These are phyloP conservation scores for Blastomyces parvus DNA, from an alignment of 2,329 filamentous ascomycete species.

Conservation along the genomic window DNA sequence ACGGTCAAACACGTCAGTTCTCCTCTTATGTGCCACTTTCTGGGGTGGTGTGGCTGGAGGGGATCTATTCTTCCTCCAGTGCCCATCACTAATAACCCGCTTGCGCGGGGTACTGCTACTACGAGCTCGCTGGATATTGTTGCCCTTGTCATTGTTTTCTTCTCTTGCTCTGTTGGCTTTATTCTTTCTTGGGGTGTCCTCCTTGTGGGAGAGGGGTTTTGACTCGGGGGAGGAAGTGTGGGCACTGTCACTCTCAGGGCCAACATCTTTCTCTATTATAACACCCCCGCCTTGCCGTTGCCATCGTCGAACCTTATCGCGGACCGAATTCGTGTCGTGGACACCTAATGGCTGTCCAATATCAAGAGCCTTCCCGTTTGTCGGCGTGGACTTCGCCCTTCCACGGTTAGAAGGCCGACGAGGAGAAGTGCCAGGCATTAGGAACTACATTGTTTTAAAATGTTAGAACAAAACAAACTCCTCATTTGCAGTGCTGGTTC, in stretches of 20 bases:
- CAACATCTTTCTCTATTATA: slow-evolving; percentile 51
- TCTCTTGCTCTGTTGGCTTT: slow-evolving; percentile 17
- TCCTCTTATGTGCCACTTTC: slow-evolving; percentile 34
- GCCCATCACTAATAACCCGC: slow-evolving; percentile 83
- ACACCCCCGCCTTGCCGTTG: slow-evolving; percentile 66
- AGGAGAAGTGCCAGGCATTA: slow-evolving; percentile 35
- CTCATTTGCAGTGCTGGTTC: not conserved
- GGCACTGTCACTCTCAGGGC: slow-evolving; percentile 45
- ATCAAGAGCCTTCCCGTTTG: slow-evolving; percentile 46
- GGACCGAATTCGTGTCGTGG: slow-evolving; percentile 57
- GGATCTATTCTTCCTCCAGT: slow-evolving; percentile 57
- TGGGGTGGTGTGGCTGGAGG: slow-evolving; percentile 33
- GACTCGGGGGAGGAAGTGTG: slow-evolving; percentile 16
- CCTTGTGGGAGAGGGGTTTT: slow-evolving; percentile 19
- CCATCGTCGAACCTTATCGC: slow-evolving; percentile 74
- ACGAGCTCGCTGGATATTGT: slow-evolving; percentile 26
- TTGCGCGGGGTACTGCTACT: slow-evolving; percentile 66
- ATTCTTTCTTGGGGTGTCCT: slow-evolving; percentile 19
- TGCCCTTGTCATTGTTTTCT: slow-evolving; percentile 14
- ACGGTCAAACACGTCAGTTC: slow-evolving; percentile 31
- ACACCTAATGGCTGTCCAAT: slow-evolving; percentile 45
- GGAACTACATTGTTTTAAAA: slow-evolving; percentile 13
- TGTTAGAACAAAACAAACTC: slow-evolving; percentile 1
- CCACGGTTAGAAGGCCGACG: slow-evolving; percentile 36
- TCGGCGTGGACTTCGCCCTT: slow-evolving; percentile 47